These are phyloP conservation scores for Colletotrichum tropicale DNA, from an alignment of 2,329 filamentous ascomycete species.

Conservation along the genomic window DNA sequence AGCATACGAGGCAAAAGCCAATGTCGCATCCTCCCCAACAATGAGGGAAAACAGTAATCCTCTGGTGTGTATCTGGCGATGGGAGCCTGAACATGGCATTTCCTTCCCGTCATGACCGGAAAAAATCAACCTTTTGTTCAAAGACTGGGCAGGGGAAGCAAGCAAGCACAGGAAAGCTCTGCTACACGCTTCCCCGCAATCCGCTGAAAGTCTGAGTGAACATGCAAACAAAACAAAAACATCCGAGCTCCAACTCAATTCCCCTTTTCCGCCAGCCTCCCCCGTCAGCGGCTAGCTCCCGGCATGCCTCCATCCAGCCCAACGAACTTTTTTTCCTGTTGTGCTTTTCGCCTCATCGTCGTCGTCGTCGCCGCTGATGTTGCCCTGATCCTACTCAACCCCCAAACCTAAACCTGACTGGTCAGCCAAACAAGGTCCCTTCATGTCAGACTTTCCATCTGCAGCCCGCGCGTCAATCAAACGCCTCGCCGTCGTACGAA, in stretches of 20 bases:
- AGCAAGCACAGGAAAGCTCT: background rate
- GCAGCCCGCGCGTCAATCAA: background rate
- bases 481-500: background rate
- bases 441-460: background rate
- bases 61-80: background rate
- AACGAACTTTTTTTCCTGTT: background rate
- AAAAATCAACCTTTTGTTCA: background rate
- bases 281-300: background rate
- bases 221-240: background rate
- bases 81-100: background rate
- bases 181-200: background rate
- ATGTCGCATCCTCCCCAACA: background rate
- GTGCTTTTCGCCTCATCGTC: background rate
- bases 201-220: background rate
- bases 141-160: background rate
- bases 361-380: background rate
- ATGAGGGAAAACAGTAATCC: background rate
- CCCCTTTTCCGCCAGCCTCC: background rate
- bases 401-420: background rate
- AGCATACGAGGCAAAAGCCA: background rate
- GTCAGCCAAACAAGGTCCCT: background rate
- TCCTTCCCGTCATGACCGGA: background rate
- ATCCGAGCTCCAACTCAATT: conserved; percentile 1
- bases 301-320: background rate
- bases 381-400: background rate